Conservation (phyloP, 768 basidiomycete species). For the Hypholoma fasciculare region DNA sequence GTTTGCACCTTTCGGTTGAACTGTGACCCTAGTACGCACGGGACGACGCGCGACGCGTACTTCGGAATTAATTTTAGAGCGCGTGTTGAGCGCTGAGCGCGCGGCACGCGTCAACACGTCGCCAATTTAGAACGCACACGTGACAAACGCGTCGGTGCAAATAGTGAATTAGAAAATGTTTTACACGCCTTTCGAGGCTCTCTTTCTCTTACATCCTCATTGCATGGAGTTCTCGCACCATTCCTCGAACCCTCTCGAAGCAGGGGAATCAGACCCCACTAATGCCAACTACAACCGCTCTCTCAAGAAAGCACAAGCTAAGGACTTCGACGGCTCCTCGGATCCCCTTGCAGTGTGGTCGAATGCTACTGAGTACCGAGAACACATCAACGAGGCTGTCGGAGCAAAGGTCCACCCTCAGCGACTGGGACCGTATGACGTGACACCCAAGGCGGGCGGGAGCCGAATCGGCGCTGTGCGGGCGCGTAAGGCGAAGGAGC, state of each 20-base stretch:
- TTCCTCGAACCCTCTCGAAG: conserved; percentile 32
- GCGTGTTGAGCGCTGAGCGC: too few species aligned
- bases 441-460: conserved; percentile 14
- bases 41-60: too few species aligned
- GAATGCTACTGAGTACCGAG: conserved; percentile 12
- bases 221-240: conserved; percentile 28
- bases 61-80: neutral
- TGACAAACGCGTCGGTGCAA: conserved; percentile 3
- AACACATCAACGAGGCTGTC: conserved; percentile 16
- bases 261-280: conserved; percentile 18
- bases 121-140: neutral
- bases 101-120: neutral
- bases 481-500: conserved; percentile 33
- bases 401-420: neutral
- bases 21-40: too few species aligned
- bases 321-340: conserved; percentile 11
- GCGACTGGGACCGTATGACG: neutral
- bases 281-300: conserved; percentile 18
- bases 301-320: neutral
- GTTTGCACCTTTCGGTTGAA: too few species aligned
- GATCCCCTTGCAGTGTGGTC: conserved; percentile 16
- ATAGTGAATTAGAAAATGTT: neutral
- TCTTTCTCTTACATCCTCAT: too few species aligned
- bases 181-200: too few species aligned
- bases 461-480: neutral